A percentile compares a stretch with the other conserved stretches of the same genome.
Evolutionary conservation across 192 early-diverging fungal genomes (phyloP).

Genomic region (Rhizoclosmatium sp.): DNA sequence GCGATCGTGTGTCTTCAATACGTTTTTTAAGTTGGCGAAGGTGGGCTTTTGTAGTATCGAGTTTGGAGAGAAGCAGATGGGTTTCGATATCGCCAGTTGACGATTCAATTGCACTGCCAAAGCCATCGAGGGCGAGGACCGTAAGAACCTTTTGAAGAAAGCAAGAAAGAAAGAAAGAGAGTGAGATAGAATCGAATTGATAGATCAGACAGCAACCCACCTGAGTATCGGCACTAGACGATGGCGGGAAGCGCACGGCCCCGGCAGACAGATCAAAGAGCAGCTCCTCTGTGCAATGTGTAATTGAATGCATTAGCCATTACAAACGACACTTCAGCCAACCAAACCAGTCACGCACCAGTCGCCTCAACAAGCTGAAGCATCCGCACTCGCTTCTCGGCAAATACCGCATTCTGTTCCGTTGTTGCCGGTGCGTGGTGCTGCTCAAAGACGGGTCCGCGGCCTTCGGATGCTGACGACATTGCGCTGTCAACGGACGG

Average conservation of each 20-base stretch:
- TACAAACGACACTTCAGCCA: too few species aligned
- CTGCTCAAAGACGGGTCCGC: not conserved
- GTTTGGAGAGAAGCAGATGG: slow-evolving; percentile 38
- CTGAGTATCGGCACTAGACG: not conserved
- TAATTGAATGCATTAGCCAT: too few species aligned
- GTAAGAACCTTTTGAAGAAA: not conserved
- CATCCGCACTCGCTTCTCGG: slow-evolving; percentile 76
- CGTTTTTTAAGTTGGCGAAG: slow-evolving; percentile 85
- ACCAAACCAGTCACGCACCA: not conserved
- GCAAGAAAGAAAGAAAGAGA: too few species aligned
- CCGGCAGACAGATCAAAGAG: not conserved
- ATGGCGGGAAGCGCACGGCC: not conserved
- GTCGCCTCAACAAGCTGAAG: slow-evolving; percentile 73
- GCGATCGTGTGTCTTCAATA: slow-evolving; percentile 88
- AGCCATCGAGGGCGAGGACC: not conserved
- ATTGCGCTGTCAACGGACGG: not conserved
- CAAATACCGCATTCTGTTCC: slow-evolving; percentile 60
- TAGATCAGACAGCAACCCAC: not conserved
- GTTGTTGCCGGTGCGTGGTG: not conserved
- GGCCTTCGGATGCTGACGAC: not conserved
- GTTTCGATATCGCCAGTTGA: slow-evolving; percentile 32
- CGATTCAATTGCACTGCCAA: not conserved
- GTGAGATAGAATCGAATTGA: not conserved
- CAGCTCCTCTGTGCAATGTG: not conserved
- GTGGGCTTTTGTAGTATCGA: slow-evolving; percentile 48